phyloP scores from a whole-genome alignment of 2,329 filamentous ascomycete genomes.

The Geosmithia flava region DNA sequence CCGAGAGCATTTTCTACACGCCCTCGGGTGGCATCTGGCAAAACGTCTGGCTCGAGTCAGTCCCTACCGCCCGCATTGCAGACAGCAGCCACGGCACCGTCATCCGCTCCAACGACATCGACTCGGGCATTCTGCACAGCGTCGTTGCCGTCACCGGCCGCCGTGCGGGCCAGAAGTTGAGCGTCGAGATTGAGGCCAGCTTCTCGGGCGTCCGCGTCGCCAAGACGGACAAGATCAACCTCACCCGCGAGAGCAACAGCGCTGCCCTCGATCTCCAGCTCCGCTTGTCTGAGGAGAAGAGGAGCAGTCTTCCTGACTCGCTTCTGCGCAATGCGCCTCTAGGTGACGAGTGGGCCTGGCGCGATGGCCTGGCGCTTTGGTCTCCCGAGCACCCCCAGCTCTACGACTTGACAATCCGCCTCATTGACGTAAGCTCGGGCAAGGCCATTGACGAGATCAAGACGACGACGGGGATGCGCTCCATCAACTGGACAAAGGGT shows the following conservation, averaged over 20 bases:
- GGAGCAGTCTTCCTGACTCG: slow-evolving; percentile 22
- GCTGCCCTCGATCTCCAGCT: slow-evolving; percentile 33
- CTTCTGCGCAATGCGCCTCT: slow-evolving; percentile 19
- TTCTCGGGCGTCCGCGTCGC: slow-evolving; percentile 35
- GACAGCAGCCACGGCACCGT: slow-evolving; percentile 47
- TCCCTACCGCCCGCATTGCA: slow-evolving; percentile 37
- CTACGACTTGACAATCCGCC: slow-evolving; percentile 40
- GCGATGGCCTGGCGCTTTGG: slow-evolving; percentile 47
- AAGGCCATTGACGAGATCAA: slow-evolving; percentile 39
- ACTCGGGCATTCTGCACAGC: slow-evolving; percentile 35
- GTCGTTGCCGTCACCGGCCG: slow-evolving; percentile 36
- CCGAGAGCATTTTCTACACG: slow-evolving; percentile 48
- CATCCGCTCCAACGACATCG: slow-evolving; percentile 39
- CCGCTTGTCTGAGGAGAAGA: slow-evolving; percentile 29
- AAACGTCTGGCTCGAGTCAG: slow-evolving; percentile 42
- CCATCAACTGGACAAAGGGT: slow-evolving; percentile 42
- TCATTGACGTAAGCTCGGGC: slow-evolving; percentile 26
- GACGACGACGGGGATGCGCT: slow-evolving; percentile 50
- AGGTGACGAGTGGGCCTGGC: slow-evolving; percentile 28
- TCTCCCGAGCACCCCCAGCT: slow-evolving; percentile 44
- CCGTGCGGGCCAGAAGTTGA: slow-evolving; percentile 29
- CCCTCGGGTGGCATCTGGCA: slow-evolving; percentile 47
- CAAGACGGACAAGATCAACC: slow-evolving; percentile 23
- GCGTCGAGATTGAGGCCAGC: slow-evolving; percentile 39
- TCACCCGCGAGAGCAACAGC: slow-evolving; percentile 36